Base-by-base conservation (phyloP, 495 filamentous ascomycete genomes). In the Penicillium odoratum region DNA sequence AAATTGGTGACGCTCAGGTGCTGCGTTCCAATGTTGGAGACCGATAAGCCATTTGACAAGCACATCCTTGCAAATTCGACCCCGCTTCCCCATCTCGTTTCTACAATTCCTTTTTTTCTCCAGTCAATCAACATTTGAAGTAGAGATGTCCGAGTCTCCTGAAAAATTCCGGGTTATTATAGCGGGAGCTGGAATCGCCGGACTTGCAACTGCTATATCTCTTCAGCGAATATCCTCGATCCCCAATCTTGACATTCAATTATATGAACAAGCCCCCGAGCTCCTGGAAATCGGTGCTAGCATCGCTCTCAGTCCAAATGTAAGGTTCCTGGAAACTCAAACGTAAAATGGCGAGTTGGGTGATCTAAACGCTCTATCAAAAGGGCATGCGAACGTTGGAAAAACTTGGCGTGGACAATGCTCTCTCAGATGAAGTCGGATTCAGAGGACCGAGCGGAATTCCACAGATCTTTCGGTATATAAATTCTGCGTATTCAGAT, bases 301-400 rank as follows among this genome's bases (percentile, higher is more conserved):
- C 29, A 80, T 81, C 56, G 77, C 79, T 7, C 66, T 82, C 7
- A 77, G 78, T 45, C 77, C 77, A 18, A 81, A 81, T 73, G 79
- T 71, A 62, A 36, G 59, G 26, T 6, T 8, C 13, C 26, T 7
- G 18, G 6, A 16, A n/a, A 3, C 6, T 25, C 8, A 3, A 11
- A 4, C 28, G 15, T 46, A 9, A 9, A 11, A 44, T 48, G 45
- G 25, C 18, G 9, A 16, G 54, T 34, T 34, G 7, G 33, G 8
- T 34, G 6, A 29, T 43, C 60, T 48, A 48, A 62, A 16, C 1
- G 0, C 10, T n/a, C n/a, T 26, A 16, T 36, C 15, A 51, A n/a
- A 47, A 73, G 70, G 69, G 78, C 13, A 71, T 82, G 67, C 69
- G 78, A 43, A 78, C 79, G 3, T 61, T 82, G 40, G 72, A 81